Base-by-base conservation (phyloP, 1,284 basidiomycete genomes). In the Dichomitus squalens region DNA sequence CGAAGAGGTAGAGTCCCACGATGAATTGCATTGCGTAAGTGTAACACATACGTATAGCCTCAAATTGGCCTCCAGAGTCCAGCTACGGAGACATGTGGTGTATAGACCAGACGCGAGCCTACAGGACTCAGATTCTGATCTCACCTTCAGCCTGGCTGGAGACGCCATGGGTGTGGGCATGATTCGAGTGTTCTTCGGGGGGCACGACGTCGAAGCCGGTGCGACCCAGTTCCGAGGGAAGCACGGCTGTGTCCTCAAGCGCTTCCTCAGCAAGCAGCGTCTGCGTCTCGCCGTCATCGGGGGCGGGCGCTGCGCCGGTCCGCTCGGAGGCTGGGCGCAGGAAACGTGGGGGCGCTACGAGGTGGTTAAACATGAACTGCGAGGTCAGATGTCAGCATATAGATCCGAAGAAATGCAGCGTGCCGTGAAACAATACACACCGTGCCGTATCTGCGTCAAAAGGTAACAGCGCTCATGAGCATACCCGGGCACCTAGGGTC, bases 291-390 rank as follows among this genome's bases (percentile, higher is more conserved):
- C 77, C 77, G 65, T 83, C 81, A 63, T 83, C 84, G 20, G 59
- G 65, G 9, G 50, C 44, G 31, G 73, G 66, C 11, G 64, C 66
- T 36, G 73, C 70, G 16, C 47, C 43, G 43, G 38, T 39, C 40
- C 41, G 40, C n/a, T 67, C 66, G n/a, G 76, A 35, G 6, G 71
- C 47, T 6, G 75, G 69, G 31, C 72, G 79, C 44, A 92, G 68
- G 75, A 85, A 91, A 9, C 76, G 66, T 9, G 90, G 90, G 2
- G 81, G 76, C 27, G 75, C 73, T 59, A 93, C 82, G 44, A 93
- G 78, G 68, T 85, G 82, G 73, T 93, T 93, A 76, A 92, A 93
- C 47, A 92, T 73, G 79, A 92, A 92, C 66, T 69, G 52, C 53
- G 57, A 11, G 34, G 11, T 6, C 12, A 47, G 18, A 35, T 33